Evolutionary conservation across 2,329 filamentous ascomycete species (phyloP), one percentile per base, ranked within the genome.

Genomic region (Colletotrichum sp.): DNA sequence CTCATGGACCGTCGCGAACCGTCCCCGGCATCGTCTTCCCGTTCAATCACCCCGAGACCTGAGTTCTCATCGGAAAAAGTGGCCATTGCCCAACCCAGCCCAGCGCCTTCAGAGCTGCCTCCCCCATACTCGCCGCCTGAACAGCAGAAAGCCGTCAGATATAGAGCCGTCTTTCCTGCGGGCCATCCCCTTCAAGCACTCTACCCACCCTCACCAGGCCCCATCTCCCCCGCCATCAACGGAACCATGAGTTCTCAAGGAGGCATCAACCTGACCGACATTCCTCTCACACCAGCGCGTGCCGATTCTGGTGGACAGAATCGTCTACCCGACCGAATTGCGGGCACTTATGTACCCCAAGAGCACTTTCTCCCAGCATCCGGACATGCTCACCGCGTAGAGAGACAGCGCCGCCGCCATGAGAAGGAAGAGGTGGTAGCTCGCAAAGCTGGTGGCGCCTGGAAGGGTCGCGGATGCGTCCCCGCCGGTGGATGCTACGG

Each of bases 401-500:
- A 90, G 82, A 87, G 86, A 59, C 87, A 86, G 80, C 89, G 88
- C 73, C 89, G 87, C 76, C 90, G 88, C 24, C 89, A 90, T 73
- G 93, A 95, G 81, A 93, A 93, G 75, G 93, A 95, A 82, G 93
- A 95, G 55, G 87, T 87, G 4, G 79, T 90, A 22, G 92, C 90
- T 2, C 88, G 87, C 65, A 91, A 89, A 77, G 82, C 88, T 1
- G 92, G 92, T 3, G 90, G 91, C 5, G 87, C 91, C 57, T 95
- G 93, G 92, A 90, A 91, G 80, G 93, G 93, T 3, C 89, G 93
- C 64, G 91, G 90, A 12, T 94, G 91, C 76, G 86, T 95, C 44
- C 89, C 92, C 1, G 86, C 89, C 18, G 89, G 86, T n/a, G 92
- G 93, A 3, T 94, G 92, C 82, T 93, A 92, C 81, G 93, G 93